Evolutionary conservation across 2,329 filamentous ascomycete species (phyloP), one percentile per base, ranked within the genome.

Genomic region (Pseudocercospora fuligena): DNA sequence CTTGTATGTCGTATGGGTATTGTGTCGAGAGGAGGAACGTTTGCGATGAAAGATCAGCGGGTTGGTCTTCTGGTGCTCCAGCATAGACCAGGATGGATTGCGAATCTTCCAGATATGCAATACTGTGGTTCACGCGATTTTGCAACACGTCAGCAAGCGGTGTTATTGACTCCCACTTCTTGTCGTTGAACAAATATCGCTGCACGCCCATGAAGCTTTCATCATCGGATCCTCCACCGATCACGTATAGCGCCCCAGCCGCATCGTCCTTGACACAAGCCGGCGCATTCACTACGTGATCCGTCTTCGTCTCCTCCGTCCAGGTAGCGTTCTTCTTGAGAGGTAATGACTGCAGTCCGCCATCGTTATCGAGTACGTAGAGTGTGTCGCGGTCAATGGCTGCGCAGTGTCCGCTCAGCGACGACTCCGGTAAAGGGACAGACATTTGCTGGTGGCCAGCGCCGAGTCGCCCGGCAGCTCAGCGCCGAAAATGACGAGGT

Each of bases 1-100:
- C 84, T 9, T 82, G 75, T 3, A 94, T 86, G 3, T 73, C 77
- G 76, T 91, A 92, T 0, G 93, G 92, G 33, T 85, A 80, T 5
- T 84, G 84, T 0, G 90, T 89, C 2, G 84, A 82, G 66, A 97
- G 88, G 19, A 90, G 84, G 74, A 94, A 97, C 0, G 92, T 94
- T 72, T 92, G 86, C 1, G 89, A 87, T 0, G 92, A 93, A 0
- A 86, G 81, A 6, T 81, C 79, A 8, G 81, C 78, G 36, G 79
- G 76, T 47, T 80, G 81, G 27, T 87, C 87, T 71, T 89, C 86
- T 73, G 89, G 88, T 16, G 85, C 88, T 54, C 94, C 94, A 33
- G 90, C 92, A 76, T 94, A 97, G 27, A 97, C 85, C 25, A 97
- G 80, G 63, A 98, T 91, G 3, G 88, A 86, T 63, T 92, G 85